These are phyloP conservation scores for Phytophthora podocarpi DNA, from an alignment of 352 stramenopile genomes.

Conservation along the genomic window DNA sequence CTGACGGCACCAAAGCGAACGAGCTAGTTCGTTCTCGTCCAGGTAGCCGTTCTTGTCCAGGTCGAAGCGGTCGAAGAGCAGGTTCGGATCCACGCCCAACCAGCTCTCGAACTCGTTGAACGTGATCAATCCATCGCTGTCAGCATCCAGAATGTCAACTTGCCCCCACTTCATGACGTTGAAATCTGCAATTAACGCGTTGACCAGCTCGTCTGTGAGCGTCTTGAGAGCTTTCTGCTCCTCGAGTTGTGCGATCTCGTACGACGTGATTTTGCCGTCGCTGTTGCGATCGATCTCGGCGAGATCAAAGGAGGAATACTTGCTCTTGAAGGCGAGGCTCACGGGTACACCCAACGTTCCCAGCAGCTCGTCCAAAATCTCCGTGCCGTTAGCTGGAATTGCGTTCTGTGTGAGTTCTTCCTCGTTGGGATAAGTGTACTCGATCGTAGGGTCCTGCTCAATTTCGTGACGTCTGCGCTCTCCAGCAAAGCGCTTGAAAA, in stretches of 20 bases:
- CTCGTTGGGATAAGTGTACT: slow-evolving; percentile 60
- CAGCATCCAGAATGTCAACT: slow-evolving; percentile 48
- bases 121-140: slow-evolving; percentile 63
- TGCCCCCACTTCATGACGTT: slow-evolving; percentile 66
- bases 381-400: slow-evolving; percentile 61
- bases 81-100: slow-evolving; percentile 70
- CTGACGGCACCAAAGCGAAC: slow-evolving; percentile 69
- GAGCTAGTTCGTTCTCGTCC: slow-evolving; percentile 82
- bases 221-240: slow-evolving; percentile 32
- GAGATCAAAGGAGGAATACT: slow-evolving; percentile 78
- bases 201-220: slow-evolving; percentile 49
- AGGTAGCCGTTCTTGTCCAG: slow-evolving; percentile 86
- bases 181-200: slow-evolving; percentile 56
- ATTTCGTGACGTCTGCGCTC: slow-evolving; percentile 54
- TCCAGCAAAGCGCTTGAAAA: slow-evolving; percentile 76
- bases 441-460: slow-evolving; percentile 35
- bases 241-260: slow-evolving; percentile 52
- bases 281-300: slow-evolving; percentile 66
- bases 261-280: slow-evolving; percentile 75
- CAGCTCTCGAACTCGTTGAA: slow-evolving; percentile 74
- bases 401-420: slow-evolving; percentile 41
- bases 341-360: slow-evolving; percentile 71
- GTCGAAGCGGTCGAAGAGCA: slow-evolving; percentile 87
- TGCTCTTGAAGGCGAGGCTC: slow-evolving; percentile 51
- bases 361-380: slow-evolving; percentile 68